A percentile compares a stretch with the other conserved stretches of the same genome.
Evolutionary conservation across 192 early-diverging fungal genomes (phyloP).

Genomic region (Rhizoclosmatium sp.): DNA sequence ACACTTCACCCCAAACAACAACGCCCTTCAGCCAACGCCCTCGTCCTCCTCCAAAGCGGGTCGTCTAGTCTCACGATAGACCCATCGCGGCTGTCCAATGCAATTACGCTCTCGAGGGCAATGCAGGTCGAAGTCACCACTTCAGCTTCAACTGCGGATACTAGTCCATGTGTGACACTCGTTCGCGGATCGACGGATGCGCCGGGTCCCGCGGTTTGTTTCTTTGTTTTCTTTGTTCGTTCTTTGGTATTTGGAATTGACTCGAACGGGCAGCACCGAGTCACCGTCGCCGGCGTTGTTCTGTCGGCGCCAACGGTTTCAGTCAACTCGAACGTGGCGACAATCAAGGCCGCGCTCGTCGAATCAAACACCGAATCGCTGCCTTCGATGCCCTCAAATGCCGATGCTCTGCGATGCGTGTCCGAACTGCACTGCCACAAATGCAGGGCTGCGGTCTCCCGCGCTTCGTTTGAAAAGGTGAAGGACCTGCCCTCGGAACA

Average conservation of each 20-base stretch:
- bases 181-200: background rate
- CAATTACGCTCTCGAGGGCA: background rate
- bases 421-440: slow-evolving; percentile 46
- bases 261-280: background rate
- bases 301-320: background rate
- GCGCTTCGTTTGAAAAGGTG: slow-evolving; percentile 30
- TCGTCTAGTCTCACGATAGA: background rate
- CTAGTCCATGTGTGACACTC: background rate
- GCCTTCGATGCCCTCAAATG: background rate
- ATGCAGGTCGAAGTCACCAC: background rate
- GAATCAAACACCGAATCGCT: background rate
- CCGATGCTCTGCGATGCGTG: background rate
- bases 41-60: background rate
- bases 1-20: background rate
- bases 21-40: background rate
- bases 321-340: background rate
- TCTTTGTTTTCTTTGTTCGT: background rate
- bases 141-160: no score
- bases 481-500: slow-evolving; percentile 59
- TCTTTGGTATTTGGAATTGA: background rate
- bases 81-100: background rate
- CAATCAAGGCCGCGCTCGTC: background rate
- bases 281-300: background rate
- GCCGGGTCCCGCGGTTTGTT: background rate
- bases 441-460: background rate